Conservation (phyloP, 768 basidiomycete genomes). For the Termitomyces sp. region DNA sequence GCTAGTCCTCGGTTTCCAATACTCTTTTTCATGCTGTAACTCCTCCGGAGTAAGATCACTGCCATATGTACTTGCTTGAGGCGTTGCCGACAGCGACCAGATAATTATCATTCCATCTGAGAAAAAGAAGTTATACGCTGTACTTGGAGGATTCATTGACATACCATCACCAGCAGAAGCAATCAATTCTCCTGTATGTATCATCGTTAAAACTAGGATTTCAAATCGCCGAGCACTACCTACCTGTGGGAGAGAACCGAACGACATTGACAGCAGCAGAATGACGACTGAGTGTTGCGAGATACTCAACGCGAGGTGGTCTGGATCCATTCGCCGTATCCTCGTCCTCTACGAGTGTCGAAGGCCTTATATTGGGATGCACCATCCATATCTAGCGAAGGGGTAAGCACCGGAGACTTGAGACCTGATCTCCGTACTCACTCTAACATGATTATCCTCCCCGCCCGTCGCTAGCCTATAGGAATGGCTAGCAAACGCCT, state of each 20-base stretch:
- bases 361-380: conserved; percentile 80
- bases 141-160: conserved; percentile 19
- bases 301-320: conserved; percentile 88
- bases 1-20: conserved; percentile 86
- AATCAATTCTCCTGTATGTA: conserved; percentile 75
- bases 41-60: conserved; percentile 77
- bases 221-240: conserved; percentile 15
- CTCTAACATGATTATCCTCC: conserved; percentile 95
- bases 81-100: conserved; percentile 80
- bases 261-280: conserved; percentile 96
- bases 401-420: conserved; percentile 3
- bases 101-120: conserved; percentile 96
- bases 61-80: conserved; percentile 72
- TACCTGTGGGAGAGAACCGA: conserved; percentile 91
- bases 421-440: conserved; percentile 37
- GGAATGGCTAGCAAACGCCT: conserved; percentile 60
- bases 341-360: conserved; percentile 42
- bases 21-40: conserved; percentile 85
- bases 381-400: conserved; percentile 92
- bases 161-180: conserved; percentile 97
- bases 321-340: conserved; percentile 27
- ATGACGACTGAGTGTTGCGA: conserved; percentile 89
- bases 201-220: neutral
- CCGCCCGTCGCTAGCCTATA: conserved; percentile 94
- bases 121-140: conserved; percentile 11